Conservation (phyloP, 2,329 filamentous ascomycete species). For the Neonectria faginata region DNA sequence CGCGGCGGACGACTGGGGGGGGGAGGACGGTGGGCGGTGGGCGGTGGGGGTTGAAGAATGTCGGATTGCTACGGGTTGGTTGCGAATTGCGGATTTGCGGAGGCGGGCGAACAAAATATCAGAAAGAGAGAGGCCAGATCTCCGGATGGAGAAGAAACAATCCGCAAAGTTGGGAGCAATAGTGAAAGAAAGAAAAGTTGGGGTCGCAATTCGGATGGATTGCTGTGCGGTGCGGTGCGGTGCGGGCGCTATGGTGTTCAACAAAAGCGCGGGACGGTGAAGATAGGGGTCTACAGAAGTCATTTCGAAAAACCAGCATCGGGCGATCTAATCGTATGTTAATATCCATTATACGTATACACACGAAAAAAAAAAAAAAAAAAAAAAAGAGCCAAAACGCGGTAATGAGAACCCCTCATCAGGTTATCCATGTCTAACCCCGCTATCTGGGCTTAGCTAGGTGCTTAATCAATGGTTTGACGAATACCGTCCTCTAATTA, state of each 20-base stretch:
- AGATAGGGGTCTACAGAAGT: conserved; percentile 10
- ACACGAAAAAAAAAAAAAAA: conserved; percentile 1
- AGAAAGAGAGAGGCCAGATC: background rate
- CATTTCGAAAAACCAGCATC: conserved; percentile 12
- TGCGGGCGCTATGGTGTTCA: background rate
- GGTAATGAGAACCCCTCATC: conserved; percentile 8
- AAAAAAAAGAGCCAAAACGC: background rate
- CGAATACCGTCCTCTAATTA: background rate
- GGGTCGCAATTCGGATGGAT: background rate
- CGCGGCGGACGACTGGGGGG: background rate
- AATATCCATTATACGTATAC: conserved; percentile 3
- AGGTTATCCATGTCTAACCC: conserved; percentile 1
- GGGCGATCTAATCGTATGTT: conserved; percentile 9
- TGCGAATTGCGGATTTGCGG: background rate
- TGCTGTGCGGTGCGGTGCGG: background rate
- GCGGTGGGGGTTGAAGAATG: background rate
- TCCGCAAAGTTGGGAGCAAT: background rate
- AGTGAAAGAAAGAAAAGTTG: background rate
- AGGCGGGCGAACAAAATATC: background rate
- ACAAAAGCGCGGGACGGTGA: background rate
- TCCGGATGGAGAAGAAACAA: background rate
- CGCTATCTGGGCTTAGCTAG: conserved; percentile 1
- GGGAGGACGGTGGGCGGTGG: background rate
- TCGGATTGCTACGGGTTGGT: background rate
- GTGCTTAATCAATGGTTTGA: conserved; percentile 1